Percentiles rank a stretch among this genome's conserved stretches.
phyloP scores from a whole-genome alignment of 2,329 filamentous ascomycete species.

The Chalaropsis ovoidea region DNA sequence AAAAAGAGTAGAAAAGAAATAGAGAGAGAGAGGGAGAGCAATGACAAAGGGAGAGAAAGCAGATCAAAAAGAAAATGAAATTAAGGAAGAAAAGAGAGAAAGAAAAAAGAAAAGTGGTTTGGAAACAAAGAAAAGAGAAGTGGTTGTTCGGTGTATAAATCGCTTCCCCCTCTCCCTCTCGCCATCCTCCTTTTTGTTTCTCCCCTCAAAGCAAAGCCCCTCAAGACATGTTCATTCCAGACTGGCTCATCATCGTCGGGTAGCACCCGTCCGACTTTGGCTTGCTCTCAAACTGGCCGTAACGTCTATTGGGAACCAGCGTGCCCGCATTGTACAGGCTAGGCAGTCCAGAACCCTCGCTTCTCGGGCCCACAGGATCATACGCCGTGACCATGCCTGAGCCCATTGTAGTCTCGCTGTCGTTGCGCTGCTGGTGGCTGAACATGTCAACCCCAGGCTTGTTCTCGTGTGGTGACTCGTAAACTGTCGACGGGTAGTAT shows the following conservation, averaged over 20 bases:
- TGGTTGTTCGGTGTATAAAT: conserved; percentile 5
- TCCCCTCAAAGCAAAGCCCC: conserved; percentile 11
- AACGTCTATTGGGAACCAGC: conserved; percentile 35
- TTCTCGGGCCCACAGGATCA: conserved; percentile 31
- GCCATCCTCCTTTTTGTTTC: not conserved
- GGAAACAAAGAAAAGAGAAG: conserved; percentile 22
- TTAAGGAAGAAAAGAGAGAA: conserved; percentile 23
- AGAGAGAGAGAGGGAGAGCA: conserved; percentile 15
- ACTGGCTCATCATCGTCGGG: conserved; percentile 41
- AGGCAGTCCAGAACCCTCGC: conserved; percentile 32
- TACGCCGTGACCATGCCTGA: conserved; percentile 26
- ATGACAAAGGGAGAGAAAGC: conserved; percentile 23
- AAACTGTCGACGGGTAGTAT: conserved; percentile 45
- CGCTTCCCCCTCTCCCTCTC: not conserved
- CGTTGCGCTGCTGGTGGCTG: conserved; percentile 31
- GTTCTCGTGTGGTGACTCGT: conserved; percentile 39
- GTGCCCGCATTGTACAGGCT: conserved; percentile 40
- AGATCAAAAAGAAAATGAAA: conserved; percentile 21
- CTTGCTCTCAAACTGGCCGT: conserved; percentile 46
- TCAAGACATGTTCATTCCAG: conserved; percentile 38
- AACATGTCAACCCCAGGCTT: conserved; percentile 43
- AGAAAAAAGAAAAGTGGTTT: conserved; percentile 22
- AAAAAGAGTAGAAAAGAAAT: conserved; percentile 12
- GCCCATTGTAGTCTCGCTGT: conserved; percentile 22
- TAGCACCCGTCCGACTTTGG: conserved; percentile 44